phyloP scores from a whole-genome alignment of 768 basidiomycete species.

The Rhizopogon sp. region DNA sequence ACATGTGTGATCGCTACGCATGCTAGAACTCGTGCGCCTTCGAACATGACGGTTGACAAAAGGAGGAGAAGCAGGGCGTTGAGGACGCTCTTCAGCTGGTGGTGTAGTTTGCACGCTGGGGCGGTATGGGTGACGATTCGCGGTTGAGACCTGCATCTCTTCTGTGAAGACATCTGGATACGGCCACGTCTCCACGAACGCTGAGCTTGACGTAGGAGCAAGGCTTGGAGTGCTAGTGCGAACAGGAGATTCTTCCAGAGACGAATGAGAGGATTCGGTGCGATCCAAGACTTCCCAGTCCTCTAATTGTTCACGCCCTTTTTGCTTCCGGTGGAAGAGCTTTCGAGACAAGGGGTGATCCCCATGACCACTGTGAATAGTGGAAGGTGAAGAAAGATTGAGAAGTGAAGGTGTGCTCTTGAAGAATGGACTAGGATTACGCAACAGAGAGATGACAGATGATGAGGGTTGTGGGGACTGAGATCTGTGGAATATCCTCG shows the following conservation, averaged over 20 bases:
- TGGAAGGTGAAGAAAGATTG: conserved; percentile 24
- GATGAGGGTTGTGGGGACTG: conserved; percentile 29
- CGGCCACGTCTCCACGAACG: not conserved
- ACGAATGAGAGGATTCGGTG: conserved; percentile 22
- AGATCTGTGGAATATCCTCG: conserved; percentile 27
- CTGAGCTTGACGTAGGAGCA: conserved; percentile 3
- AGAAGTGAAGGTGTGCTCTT: conserved; percentile 28
- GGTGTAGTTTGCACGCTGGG: not conserved
- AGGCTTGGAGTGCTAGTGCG: conserved; percentile 17
- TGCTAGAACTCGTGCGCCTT: conserved; percentile 26
- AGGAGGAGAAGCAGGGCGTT: conserved; percentile 28
- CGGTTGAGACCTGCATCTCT: not conserved
- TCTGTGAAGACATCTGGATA: not conserved
- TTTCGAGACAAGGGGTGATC: conserved; percentile 25
- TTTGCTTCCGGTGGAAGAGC: conserved; percentile 30
- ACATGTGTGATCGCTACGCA: conserved; percentile 21
- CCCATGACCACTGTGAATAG: conserved; percentile 16
- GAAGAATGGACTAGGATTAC: conserved; percentile 30
- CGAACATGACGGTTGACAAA: conserved; percentile 28
- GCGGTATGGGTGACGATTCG: not conserved
- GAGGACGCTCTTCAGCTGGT: not conserved
- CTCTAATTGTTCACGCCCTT: conserved; percentile 28
- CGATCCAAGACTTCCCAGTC: conserved; percentile 29
- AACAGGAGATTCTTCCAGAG: conserved; percentile 15
- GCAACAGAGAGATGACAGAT: conserved; percentile 28